Conservation (phyloP, 192 early-diverging fungal genomes). For the Coemansia sp. region DNA sequence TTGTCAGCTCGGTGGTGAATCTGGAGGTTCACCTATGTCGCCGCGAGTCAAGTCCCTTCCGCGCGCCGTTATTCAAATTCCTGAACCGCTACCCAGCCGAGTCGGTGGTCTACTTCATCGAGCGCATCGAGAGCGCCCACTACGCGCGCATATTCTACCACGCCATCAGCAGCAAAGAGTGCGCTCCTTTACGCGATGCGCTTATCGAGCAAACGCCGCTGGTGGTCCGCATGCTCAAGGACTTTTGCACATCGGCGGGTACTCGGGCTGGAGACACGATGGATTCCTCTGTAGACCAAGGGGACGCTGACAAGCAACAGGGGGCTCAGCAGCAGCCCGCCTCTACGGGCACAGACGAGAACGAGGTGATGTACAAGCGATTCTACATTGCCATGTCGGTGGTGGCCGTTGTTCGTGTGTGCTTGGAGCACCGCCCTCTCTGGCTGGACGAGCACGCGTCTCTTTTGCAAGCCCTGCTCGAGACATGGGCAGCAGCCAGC, state of each 20-base stretch:
- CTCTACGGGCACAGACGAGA: neutral
- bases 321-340: neutral
- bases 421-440: slow-evolving; percentile 17
- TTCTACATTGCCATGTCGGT: slow-evolving; percentile 27
- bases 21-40: slow-evolving; percentile 80
- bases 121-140: slow-evolving; percentile 56
- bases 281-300: neutral
- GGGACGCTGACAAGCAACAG: neutral
- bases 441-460: slow-evolving; percentile 34
- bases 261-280: too few relatives aligned
- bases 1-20: slow-evolving; percentile 81
- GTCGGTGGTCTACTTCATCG: slow-evolving; percentile 76
- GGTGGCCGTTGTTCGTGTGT: slow-evolving; percentile 12
- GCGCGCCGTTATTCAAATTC: slow-evolving; percentile 82
- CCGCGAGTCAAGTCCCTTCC: slow-evolving; percentile 87
- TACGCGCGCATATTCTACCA: slow-evolving; percentile 62
- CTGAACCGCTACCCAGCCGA: slow-evolving; percentile 85
- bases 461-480: slow-evolving; percentile 22
- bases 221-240: slow-evolving; percentile 48
- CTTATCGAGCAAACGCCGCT: slow-evolving; percentile 54
- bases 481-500: slow-evolving; percentile 11
- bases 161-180: slow-evolving; percentile 27
- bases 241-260: slow-evolving; percentile 8
- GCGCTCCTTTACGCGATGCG: slow-evolving; percentile 56
- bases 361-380: slow-evolving; percentile 9